Evolutionary conservation across 2,329 filamentous ascomycete species (phyloP).

Genomic region (Alternaria rosae): DNA sequence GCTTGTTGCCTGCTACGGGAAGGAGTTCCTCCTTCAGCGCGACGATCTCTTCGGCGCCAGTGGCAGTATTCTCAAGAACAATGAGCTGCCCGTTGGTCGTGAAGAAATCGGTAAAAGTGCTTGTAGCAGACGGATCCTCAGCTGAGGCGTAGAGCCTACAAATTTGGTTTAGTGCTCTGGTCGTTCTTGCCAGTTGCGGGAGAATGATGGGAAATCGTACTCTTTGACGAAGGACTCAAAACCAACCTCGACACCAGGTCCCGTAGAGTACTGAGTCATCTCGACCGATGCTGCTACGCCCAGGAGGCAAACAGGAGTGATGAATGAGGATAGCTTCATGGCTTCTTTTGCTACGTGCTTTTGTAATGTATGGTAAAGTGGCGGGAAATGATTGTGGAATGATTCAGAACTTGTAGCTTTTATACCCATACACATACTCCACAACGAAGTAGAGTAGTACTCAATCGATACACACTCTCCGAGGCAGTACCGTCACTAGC

Average conservation of each 20-base stretch:
- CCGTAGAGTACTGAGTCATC: conserved; percentile 4
- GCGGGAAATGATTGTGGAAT: not conserved
- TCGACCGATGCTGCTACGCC: conserved; percentile 7
- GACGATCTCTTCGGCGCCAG: conserved; percentile 2
- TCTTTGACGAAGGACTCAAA: conserved; percentile 6
- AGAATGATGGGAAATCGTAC: not conserved
- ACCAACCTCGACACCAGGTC: not conserved
- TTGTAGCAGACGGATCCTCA: conserved; percentile 5
- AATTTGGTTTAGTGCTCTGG: not conserved
- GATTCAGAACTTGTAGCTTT: not conserved
- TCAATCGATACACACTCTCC: not conserved
- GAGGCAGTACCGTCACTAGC: not conserved
- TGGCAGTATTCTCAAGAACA: conserved; percentile 1
- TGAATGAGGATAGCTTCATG: conserved; percentile 1
- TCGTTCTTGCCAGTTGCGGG: not conserved
- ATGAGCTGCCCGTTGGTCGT: conserved; percentile 2
- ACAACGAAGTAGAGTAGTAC: not conserved
- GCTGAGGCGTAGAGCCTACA: conserved; percentile 6
- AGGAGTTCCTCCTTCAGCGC: conserved; percentile 6
- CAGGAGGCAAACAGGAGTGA: conserved; percentile 1
- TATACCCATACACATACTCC: not conserved
- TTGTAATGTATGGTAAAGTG: not conserved
- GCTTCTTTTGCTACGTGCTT: not conserved
- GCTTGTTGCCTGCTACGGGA: conserved; percentile 5
- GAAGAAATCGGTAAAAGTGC: conserved; percentile 9